Evolutionary conservation across 2,329 filamentous ascomycete genomes (phyloP), one percentile per base, ranked within the genome.

Genomic region (Bisporella sp.): DNA sequence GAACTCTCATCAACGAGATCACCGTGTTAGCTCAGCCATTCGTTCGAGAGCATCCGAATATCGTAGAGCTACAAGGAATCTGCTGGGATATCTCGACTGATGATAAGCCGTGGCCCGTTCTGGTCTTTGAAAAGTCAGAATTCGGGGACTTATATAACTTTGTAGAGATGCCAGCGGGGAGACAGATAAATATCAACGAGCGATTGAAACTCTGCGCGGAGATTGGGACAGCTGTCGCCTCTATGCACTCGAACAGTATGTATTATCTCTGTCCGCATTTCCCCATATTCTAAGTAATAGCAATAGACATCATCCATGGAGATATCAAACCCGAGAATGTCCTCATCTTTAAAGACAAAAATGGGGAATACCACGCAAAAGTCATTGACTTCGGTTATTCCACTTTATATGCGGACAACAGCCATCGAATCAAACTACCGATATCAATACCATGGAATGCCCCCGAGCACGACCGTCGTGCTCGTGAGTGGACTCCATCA

Each of bases 281-380:
- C 3, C 2, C 35, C 3, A 3, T 13, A 13, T 11, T 13, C 13
- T 3, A 39, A 39, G 35, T 21, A 21, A 39, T 39, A 2, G 2
- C 39, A 12, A 5, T 32, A 51, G 49, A 35, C 2, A 47, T 51
- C 45, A 31, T 51, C 39, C 49, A 51, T 47, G 49, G 49, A 32
- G 49, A 51, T n/a, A 41, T 51, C 12, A 51, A 51, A 37, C 49
- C 49, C 2, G 35, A 44, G 6, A 51, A 51, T 33, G 49, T 51
- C 2, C 49, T 51, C 21, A 29, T 51, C 12, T 51, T 51, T 30
- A 37, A 47, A 32, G 42, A 51, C 6, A 9, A 41, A 5, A 30
- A 44, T 9, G 13, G 49, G 13, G n/a, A 21, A 4, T 43, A 21
- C 31, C 13, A 28, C n/a, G 49, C 49, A 6, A 47, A 39, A 44